Base-by-base conservation (phyloP, 768 basidiomycete genomes). In the Amanita jacksonii region DNA sequence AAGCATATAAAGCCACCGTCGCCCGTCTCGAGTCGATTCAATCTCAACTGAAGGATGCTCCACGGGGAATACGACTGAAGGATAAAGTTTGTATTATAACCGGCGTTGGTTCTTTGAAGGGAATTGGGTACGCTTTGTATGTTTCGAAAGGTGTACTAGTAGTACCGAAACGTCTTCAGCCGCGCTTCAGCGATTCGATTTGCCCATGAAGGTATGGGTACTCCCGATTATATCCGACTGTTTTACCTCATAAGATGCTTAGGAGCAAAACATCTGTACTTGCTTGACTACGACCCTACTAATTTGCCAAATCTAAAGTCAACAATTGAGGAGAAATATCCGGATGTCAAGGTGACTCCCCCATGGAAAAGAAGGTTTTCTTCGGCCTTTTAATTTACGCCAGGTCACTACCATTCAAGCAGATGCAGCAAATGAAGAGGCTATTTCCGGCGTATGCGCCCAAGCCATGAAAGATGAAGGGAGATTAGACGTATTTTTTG, bases 401-500 rank as follows among this genome's bases (percentile, higher is more conserved):
- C 52, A 94, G 91, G 80, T 80, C n/a, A 86, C 86, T 1, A 73
- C 68, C 8, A 54, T 83, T 25, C 75, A 81, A 56, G 91, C 77
- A 10, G 93, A 97, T 58, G 92, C 91, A 10, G 81, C 90, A 15
- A 79, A 89, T 55, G 81, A 90, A 42, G 52, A 61, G 9, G 73
- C 81, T 8, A 81, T 96, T 45, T 67, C 74, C 16, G 63, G 62
- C 5, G 58, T 91, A 1, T 90, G 91, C 59, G 65, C 81, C 45
- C 78, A 68, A 46, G 88, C 85, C 2, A 54, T 90, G 24, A 62
- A 73, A 33, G 90, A 96, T 48, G 82, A 93, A 57, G 90, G 91
- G 7, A 73, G 78, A 47, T 69, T 97, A 9, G 93, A 97, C 52
- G 80, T 93, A 50, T 96, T 96, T 70, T 97, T 92, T 57, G 93